Evolutionary conservation across 1,284 basidiomycete species (phyloP).

Genomic region (Neotropicomus parvogracilis): DNA sequence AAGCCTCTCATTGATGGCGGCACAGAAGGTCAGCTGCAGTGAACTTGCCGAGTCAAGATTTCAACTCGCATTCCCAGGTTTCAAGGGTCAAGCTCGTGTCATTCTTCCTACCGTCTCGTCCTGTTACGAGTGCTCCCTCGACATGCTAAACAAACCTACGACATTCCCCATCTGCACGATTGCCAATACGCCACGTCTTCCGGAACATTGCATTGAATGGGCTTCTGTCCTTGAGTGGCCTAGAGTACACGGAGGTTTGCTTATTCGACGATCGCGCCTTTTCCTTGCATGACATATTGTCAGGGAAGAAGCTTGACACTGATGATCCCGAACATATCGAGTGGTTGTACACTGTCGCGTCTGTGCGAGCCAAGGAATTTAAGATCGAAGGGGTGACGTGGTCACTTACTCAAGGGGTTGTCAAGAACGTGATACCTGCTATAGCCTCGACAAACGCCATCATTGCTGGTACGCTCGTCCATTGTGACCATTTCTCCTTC

Average conservation of each 20-base stretch:
- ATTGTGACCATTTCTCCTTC: not conserved
- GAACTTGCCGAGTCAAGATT: not conserved
- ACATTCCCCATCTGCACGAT: conserved; percentile 99
- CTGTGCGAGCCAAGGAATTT: conserved; percentile 83
- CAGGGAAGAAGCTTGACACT: conserved; percentile 92
- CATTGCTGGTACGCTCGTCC: conserved; percentile 68
- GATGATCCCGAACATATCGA: conserved; percentile 96
- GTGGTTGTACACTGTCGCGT: conserved; percentile 86
- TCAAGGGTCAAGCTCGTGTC: conserved; percentile 97
- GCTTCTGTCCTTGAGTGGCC: conserved; percentile 99
- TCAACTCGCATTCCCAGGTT: conserved; percentile 53
- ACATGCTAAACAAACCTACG: conserved; percentile 97
- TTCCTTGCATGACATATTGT: conserved; percentile 6
- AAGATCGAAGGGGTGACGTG: conserved; percentile 98
- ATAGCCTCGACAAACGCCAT: conserved; percentile 97
- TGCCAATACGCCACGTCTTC: conserved; percentile 95
- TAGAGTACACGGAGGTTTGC: conserved; percentile 76
- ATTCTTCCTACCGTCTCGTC: conserved; percentile 94
- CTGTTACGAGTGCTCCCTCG: conserved; percentile 97
- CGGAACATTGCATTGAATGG: conserved; percentile 99
- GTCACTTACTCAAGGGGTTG: conserved; percentile 96
- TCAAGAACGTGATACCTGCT: conserved; percentile 99
- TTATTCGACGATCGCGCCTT: not conserved
- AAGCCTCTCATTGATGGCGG: conserved; percentile 99
- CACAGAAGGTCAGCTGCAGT: conserved; percentile 74